Evolutionary conservation across 2,329 filamentous ascomycete genomes (phyloP).

Genomic region (Fusarium torreyae): DNA sequence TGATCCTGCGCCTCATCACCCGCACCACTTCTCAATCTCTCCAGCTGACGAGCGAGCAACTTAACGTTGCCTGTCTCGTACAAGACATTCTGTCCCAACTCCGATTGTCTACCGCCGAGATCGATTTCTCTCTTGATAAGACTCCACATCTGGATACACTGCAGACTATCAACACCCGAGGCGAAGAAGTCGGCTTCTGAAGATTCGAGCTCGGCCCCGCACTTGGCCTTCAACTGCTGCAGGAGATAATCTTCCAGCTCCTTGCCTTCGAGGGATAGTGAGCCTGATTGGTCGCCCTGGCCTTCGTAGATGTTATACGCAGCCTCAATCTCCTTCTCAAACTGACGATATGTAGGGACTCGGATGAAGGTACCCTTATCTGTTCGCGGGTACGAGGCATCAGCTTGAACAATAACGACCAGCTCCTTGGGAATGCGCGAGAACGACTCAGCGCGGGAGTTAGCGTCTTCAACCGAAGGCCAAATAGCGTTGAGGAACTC

Average conservation of each 20-base stretch:
- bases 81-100: constrained; percentile 69
- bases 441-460: constrained; percentile 66
- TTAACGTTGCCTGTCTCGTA: constrained; percentile 65
- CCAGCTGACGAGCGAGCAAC: constrained; percentile 40
- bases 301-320: constrained; percentile 52
- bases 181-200: constrained; percentile 68
- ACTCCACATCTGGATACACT: constrained; percentile 69
- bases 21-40: constrained; percentile 44
- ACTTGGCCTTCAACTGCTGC: constrained; percentile 52
- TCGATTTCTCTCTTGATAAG: constrained; percentile 67
- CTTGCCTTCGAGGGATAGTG: neutral
- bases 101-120: constrained; percentile 57
- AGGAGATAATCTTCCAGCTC: constrained; percentile 54
- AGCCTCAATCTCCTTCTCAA: constrained; percentile 61
- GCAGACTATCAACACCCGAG: constrained; percentile 70
- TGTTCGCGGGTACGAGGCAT: constrained; percentile 63
- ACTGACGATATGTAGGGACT: constrained; percentile 62
- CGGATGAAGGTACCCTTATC: constrained; percentile 71
- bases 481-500: constrained; percentile 65
- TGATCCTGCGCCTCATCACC: constrained; percentile 40
- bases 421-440: constrained; percentile 68
- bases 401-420: constrained; percentile 63
- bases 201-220: constrained; percentile 2
- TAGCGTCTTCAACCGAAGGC: constrained; percentile 66
- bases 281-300: constrained; percentile 8